phyloP scores from a whole-genome alignment of 208 protist species.

The Tritrichomonas musculus region DNA sequence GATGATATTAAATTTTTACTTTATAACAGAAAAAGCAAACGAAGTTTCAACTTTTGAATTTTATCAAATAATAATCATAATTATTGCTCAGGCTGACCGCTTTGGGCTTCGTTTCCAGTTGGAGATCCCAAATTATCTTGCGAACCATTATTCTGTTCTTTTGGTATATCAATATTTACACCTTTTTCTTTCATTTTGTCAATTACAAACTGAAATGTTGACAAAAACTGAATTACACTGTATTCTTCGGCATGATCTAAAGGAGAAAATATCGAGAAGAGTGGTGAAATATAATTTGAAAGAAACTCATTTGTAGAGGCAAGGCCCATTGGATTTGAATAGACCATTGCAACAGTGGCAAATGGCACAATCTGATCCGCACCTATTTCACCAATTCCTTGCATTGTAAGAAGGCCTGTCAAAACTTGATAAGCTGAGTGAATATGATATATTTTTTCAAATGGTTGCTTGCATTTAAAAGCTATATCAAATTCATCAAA shows the following conservation, averaged over 20 bases:
- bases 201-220: neutral
- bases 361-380: slow-evolving; percentile 23
- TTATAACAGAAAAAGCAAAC: too few species aligned
- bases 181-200: too few species aligned
- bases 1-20: too few species aligned
- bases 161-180: too few species aligned
- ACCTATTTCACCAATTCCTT: neutral
- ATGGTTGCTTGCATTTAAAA: neutral
- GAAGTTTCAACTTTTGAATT: too few species aligned
- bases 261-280: neutral
- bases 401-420: neutral
- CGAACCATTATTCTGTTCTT: too few species aligned
- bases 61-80: too few species aligned
- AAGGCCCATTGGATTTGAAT: neutral
- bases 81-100: too few species aligned
- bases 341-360: neutral
- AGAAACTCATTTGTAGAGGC: neutral
- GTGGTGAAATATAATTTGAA: neutral
- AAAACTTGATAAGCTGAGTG: neutral
- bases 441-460: neutral
- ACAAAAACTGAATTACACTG: neutral
- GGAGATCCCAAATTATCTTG: too few species aligned
- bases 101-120: too few species aligned
- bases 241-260: neutral
- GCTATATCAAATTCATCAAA: neutral